phyloP scores from a whole-genome alignment of 495 filamentous ascomycete species.

The Penicillium macrosclerotiorum region DNA sequence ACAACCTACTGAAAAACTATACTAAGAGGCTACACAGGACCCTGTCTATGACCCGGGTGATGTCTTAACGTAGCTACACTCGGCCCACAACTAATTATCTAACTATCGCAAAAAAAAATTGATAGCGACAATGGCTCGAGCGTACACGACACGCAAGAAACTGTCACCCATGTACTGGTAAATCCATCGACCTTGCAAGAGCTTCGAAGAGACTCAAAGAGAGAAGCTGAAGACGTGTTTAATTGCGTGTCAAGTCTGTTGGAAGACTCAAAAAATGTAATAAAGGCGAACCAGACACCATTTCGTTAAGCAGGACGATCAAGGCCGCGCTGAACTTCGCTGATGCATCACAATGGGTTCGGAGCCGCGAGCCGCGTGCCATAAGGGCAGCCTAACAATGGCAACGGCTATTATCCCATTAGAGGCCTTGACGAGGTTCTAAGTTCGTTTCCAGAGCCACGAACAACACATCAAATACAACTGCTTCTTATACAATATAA shows the following conservation, averaged over 20 bases:
- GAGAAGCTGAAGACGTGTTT: slow-evolving; percentile 22
- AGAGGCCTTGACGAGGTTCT: slow-evolving; percentile 30
- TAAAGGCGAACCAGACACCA: slow-evolving; percentile 22
- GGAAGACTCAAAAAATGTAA: slow-evolving; percentile 24
- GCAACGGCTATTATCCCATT: slow-evolving; percentile 23
- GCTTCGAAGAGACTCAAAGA: slow-evolving; percentile 13
- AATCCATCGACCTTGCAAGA: slow-evolving; percentile 13
- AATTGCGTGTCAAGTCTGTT: slow-evolving; percentile 25
- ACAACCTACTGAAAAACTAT: slow-evolving; percentile 10
- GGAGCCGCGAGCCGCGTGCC: slow-evolving; percentile 27
- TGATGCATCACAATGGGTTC: slow-evolving; percentile 29
- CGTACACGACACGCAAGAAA: slow-evolving; percentile 19
- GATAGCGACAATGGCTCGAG: slow-evolving; percentile 19
- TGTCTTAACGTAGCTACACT: slow-evolving; percentile 20
- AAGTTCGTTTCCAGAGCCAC: slow-evolving; percentile 23
- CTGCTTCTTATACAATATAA: neutral
- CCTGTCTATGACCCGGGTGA: slow-evolving; percentile 13
- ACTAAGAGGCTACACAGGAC: slow-evolving; percentile 17
- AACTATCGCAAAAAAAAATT: slow-evolving; percentile 7
- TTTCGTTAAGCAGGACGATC: slow-evolving; percentile 21
- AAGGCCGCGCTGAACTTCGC: slow-evolving; percentile 29
- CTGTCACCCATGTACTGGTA: slow-evolving; percentile 17
- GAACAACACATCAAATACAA: no score
- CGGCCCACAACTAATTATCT: slow-evolving; percentile 19
- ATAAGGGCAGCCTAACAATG: slow-evolving; percentile 27